Evolutionary conservation across 2,329 filamentous ascomycete genomes (phyloP).

Genomic region (Alternaria solani): DNA sequence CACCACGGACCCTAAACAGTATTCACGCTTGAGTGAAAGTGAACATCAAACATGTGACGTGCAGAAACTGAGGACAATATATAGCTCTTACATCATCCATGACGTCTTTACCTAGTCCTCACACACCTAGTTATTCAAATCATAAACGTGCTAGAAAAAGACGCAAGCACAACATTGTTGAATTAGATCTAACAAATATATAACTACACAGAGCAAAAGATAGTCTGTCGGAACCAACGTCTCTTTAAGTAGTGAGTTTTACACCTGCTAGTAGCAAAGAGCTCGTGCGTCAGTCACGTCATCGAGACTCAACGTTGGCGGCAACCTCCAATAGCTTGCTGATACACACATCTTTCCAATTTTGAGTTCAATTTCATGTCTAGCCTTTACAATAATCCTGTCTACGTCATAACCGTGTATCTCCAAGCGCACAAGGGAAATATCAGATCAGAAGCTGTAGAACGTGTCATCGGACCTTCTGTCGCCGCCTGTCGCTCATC

Average conservation of each 20-base stretch:
- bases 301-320: background rate
- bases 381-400: too few species aligned
- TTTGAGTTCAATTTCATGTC: background rate
- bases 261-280: too few species aligned
- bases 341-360: background rate
- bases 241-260: background rate
- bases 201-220: too few species aligned
- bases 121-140: too few species aligned
- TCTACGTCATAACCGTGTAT: background rate
- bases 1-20: rapidly evolving
- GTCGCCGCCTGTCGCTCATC: background rate
- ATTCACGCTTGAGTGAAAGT: background rate
- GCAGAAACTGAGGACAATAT: rapidly evolving
- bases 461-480: background rate
- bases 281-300: background rate
- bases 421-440: too few species aligned
- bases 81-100: background rate
- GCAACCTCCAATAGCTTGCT: background rate
- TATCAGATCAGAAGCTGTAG: background rate
- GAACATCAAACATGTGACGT: background rate
- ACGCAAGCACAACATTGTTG: too few species aligned
- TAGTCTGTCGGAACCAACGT: too few species aligned
- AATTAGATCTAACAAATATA: too few species aligned
- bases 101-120: background rate
- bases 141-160: too few species aligned